These are phyloP conservation scores for Termitomyces sp. DNA, from an alignment of 768 basidiomycete species.

Conservation along the genomic window DNA sequence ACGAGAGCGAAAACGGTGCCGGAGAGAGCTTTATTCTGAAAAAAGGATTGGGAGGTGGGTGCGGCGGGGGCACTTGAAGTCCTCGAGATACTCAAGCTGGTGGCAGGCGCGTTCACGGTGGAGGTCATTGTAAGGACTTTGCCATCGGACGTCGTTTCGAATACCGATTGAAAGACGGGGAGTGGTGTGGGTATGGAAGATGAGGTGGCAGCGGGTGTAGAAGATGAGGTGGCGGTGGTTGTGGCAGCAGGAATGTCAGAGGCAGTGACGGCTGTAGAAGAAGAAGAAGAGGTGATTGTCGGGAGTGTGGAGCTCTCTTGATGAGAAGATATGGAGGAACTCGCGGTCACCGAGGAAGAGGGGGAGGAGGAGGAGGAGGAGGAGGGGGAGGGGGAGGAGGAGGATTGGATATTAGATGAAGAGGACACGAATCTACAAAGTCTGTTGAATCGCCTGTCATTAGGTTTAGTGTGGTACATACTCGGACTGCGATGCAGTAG, in stretches of 20 bases:
- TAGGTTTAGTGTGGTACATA: background rate
- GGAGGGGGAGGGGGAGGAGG: background rate
- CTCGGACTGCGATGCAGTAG: slow-evolving; percentile 3
- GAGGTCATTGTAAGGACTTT: slow-evolving; percentile 26
- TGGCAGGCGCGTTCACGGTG: slow-evolving; percentile 20
- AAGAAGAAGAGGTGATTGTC: slow-evolving; percentile 1
- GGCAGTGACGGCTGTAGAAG: background rate
- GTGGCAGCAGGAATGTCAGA: background rate
- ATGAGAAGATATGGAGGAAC: background rate
- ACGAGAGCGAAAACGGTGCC: slow-evolving; percentile 50
- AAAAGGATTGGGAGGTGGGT: slow-evolving; percentile 35
- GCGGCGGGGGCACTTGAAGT: slow-evolving; percentile 9
- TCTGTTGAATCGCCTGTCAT: background rate
- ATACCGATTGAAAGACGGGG: slow-evolving; percentile 11
- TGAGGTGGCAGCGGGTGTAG: slow-evolving; percentile 8
- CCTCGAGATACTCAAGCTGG: slow-evolving; percentile 12
- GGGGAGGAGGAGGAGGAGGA: too few species aligned
- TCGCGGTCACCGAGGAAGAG: background rate
- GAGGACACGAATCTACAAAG: background rate
- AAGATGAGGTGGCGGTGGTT: background rate
- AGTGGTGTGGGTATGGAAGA: slow-evolving; percentile 8
- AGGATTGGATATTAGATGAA: background rate
- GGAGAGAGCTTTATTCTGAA: slow-evolving; percentile 61
- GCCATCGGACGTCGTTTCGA: slow-evolving; percentile 20
- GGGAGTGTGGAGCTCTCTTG: background rate